Conservation (phyloP, 139 green algal species). For the Volvox reticuliferus region DNA sequence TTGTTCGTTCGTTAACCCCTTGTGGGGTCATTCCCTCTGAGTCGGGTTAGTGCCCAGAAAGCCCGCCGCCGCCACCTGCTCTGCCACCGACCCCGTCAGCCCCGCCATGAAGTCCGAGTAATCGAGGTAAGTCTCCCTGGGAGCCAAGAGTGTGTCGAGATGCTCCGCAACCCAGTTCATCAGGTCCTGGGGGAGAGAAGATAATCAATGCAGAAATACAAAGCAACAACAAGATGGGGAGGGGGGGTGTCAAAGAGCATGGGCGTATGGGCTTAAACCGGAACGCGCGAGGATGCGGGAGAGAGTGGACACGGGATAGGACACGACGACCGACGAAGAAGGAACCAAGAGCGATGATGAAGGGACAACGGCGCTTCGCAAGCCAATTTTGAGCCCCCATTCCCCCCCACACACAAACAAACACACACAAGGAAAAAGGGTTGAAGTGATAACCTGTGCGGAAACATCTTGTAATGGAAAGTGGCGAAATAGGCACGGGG, state of each 20-base stretch:
- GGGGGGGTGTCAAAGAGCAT: not conserved
- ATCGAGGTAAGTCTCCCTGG: conserved; percentile 36
- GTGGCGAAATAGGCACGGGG: not conserved
- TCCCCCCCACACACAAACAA: no score
- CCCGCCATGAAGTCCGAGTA: conserved; percentile 20
- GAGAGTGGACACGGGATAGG: no score
- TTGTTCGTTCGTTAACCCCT: no score
- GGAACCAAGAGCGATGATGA: no score
- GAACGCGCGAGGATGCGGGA: no score
- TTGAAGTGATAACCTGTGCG: not conserved
- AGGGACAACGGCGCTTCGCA: no score
- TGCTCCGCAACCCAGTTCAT: conserved; percentile 49
- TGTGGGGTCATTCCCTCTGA: no score
- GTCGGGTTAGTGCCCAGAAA: not conserved
- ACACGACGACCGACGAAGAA: no score
- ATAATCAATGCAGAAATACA: not conserved
- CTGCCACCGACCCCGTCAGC: conserved; percentile 15
- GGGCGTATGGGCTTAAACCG: no score
- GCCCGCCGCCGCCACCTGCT: conserved; percentile 33
- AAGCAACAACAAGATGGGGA: not conserved
- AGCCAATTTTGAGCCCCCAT: no score
- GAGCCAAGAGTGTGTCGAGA: conserved; percentile 32
- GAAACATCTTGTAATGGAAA: not conserved
- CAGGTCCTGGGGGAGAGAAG: conserved; percentile 10
- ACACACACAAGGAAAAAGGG: no score